These are phyloP conservation scores for Pachysandra terminalis DNA, from an alignment of 164 flowering plant species.

Conservation along the genomic window DNA sequence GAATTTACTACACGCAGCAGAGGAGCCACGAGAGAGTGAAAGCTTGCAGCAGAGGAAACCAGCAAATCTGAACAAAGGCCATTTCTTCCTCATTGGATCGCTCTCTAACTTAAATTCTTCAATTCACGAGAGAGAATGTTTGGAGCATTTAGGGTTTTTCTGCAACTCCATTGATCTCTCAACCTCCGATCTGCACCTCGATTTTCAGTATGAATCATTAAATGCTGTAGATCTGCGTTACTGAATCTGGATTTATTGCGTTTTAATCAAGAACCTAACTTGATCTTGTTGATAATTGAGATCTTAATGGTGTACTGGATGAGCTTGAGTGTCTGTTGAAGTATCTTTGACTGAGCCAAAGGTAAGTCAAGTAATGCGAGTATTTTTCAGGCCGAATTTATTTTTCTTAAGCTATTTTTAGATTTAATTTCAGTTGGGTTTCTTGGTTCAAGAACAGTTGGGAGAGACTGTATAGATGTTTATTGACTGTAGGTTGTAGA, in stretches of 20 bases:
- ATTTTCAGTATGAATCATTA: neutral
- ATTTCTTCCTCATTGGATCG: neutral
- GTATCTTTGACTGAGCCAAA: slow-evolving; percentile 2
- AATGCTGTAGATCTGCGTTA: slow-evolving; percentile 37
- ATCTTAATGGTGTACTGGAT: slow-evolving; percentile 19
- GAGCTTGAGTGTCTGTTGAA: slow-evolving; percentile 1
- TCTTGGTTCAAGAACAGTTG: neutral
- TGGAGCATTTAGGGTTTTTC: slow-evolving; percentile 18
- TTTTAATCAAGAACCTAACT: slow-evolving; percentile 5
- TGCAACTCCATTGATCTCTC: slow-evolving; percentile 11
- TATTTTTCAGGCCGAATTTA: neutral
- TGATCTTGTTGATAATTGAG: slow-evolving; percentile 10
- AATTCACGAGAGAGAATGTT: slow-evolving; percentile 16
- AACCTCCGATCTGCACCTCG: slow-evolving; percentile 23
- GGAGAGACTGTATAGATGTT: slow-evolving; percentile 1
- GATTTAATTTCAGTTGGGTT: neutral
- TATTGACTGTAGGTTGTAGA: neutral
- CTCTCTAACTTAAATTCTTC: slow-evolving; percentile 11
- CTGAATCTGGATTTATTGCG: slow-evolving; percentile 7
- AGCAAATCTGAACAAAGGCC: slow-evolving; percentile 24
- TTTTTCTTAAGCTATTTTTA: neutral
- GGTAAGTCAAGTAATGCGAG: slow-evolving; percentile 11
- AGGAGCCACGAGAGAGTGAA: slow-evolving; percentile 19
- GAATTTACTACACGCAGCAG: slow-evolving; percentile 1
- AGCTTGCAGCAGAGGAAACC: slow-evolving; percentile 41